Percentiles rank a stretch among this genome's conserved stretches.
phyloP scores from a whole-genome alignment of 2,329 filamentous ascomycete genomes.

The Colletotrichum chlorophyti region DNA sequence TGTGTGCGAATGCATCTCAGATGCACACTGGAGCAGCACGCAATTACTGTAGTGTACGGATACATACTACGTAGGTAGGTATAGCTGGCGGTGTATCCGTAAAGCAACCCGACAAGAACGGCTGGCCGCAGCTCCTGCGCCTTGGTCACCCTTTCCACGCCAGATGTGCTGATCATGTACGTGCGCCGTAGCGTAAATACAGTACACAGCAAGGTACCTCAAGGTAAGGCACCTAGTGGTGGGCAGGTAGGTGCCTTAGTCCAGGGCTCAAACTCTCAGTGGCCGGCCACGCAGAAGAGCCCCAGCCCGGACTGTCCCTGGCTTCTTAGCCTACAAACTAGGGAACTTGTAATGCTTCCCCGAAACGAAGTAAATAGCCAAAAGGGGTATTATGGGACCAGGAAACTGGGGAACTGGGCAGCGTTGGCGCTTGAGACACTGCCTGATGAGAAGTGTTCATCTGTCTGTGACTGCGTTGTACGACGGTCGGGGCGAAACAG shows the following conservation, averaged over 20 bases:
- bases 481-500: neutral
- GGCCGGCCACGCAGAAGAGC: too few relatives aligned
- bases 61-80: too few relatives aligned
- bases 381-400: conserved; percentile 19
- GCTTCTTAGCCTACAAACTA: conserved; percentile 18
- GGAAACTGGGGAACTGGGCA: conserved; percentile 23
- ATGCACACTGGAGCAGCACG: conserved; percentile 1
- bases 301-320: conserved; percentile 22
- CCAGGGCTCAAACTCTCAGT: too few relatives aligned
- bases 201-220: too few relatives aligned
- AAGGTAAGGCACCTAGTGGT: too few relatives aligned
- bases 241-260: too few relatives aligned
- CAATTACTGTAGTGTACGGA: neutral
- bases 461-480: neutral
- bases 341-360: conserved; percentile 26
- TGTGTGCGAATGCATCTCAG: conserved; percentile 10
- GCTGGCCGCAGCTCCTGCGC: too few relatives aligned
- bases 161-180: too few relatives aligned
- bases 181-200: too few relatives aligned
- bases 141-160: too few relatives aligned
- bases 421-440: neutral
- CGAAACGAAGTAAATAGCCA: conserved; percentile 24
- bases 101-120: too few relatives aligned
- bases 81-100: too few relatives aligned
- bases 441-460: neutral